Conservation (phyloP, 768 basidiomycete species). For the Mycena chlorophos region DNA sequence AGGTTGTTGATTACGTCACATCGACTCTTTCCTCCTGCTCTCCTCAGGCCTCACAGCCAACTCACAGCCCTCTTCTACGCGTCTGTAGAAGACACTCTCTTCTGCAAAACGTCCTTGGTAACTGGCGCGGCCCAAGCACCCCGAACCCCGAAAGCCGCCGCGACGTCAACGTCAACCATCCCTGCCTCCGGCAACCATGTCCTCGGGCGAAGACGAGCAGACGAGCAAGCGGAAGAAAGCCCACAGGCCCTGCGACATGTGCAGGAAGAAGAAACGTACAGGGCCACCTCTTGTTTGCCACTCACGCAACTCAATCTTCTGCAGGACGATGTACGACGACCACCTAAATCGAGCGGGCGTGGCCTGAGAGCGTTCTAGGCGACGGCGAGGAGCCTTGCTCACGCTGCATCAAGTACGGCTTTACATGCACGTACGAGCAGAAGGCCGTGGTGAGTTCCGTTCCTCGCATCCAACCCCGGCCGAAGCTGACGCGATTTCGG, state of each 20-base stretch:
- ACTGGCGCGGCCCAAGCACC: no score
- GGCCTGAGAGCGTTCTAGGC: not conserved
- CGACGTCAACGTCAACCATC: no score
- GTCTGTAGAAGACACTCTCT: no score
- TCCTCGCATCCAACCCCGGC: not conserved
- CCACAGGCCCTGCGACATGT: not conserved
- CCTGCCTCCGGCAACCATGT: not conserved
- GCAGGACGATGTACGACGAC: not conserved
- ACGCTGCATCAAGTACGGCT: not conserved
- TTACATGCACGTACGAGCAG: not conserved
- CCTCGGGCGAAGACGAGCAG: not conserved
- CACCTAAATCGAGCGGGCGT: not conserved
- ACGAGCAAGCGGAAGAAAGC: not conserved
- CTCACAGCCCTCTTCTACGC: no score
- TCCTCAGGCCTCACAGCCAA: no score
- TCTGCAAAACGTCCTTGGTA: no score
- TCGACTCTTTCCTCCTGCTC: no score
- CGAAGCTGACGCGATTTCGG: not conserved
- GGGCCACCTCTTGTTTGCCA: not conserved
- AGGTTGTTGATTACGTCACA: no score
- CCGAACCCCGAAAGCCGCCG: no score
- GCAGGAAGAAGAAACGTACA: not conserved
- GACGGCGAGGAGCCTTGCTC: conserved; percentile 1
- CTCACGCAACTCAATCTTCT: not conserved
- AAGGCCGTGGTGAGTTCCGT: not conserved